Percentiles rank a stretch among this genome's conserved stretches.
phyloP scores from a whole-genome alignment of 768 basidiomycete species.

The Phanerochaete sordida region DNA sequence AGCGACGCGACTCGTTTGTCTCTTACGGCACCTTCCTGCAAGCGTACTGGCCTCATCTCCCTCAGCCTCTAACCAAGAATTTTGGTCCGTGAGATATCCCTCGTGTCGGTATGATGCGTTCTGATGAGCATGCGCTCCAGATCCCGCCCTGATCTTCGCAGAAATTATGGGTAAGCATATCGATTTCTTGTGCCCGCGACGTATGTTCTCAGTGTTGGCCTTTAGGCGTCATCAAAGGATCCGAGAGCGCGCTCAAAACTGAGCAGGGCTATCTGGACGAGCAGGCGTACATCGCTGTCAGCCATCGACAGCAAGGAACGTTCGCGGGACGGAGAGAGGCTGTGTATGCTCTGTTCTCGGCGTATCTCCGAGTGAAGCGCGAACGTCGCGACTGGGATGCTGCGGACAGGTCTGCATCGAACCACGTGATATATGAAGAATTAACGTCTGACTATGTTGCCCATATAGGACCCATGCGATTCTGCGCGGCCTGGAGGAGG shows the following conservation, averaged over 20 bases:
- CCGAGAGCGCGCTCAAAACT: slow-evolving; percentile 40
- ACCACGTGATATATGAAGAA: not conserved
- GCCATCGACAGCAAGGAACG: slow-evolving; percentile 43
- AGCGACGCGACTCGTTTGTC: slow-evolving; percentile 21
- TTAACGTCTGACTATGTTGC: slow-evolving; percentile 46
- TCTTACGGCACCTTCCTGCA: slow-evolving; percentile 45
- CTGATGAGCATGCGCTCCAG: slow-evolving; percentile 31
- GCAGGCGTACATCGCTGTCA: slow-evolving; percentile 43
- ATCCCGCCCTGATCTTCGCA: slow-evolving; percentile 59
- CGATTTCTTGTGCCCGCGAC: not conserved
- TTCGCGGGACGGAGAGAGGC: slow-evolving; percentile 48
- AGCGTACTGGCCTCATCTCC: slow-evolving; percentile 60
- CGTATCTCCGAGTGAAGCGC: slow-evolving; percentile 47
- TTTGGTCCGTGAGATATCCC: slow-evolving; percentile 38
- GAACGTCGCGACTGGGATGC: slow-evolving; percentile 45
- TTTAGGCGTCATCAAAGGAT: slow-evolving; percentile 64
- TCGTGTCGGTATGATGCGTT: not conserved
- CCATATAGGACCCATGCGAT: slow-evolving; percentile 54
- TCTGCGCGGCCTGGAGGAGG: slow-evolving; percentile 32
- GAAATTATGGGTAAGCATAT: slow-evolving; percentile 56
- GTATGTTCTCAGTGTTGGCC: not conserved
- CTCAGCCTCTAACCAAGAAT: slow-evolving; percentile 45
- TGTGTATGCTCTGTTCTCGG: slow-evolving; percentile 52
- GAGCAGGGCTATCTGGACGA: slow-evolving; percentile 39
- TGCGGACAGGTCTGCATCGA: slow-evolving; percentile 49